These are phyloP conservation scores for Sergeia podlipaevii DNA, from an alignment of 208 protist species.

Conservation along the genomic window DNA sequence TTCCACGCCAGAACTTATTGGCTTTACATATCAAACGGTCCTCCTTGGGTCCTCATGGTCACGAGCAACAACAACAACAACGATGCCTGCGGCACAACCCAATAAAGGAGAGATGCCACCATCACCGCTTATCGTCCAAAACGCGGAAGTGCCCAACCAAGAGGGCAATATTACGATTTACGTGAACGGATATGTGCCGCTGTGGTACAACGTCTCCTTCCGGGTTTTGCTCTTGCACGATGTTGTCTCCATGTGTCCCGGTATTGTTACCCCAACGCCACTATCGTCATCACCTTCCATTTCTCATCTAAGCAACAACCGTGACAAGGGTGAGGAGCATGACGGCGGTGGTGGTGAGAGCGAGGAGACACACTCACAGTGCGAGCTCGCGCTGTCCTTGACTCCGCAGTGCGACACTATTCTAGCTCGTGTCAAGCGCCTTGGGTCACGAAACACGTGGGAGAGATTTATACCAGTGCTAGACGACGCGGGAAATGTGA, in stretches of 20 bases:
- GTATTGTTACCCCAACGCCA: not conserved
- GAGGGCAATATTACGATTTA: constrained; percentile 17
- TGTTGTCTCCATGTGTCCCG: constrained; percentile 2
- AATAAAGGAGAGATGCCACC: too few species aligned
- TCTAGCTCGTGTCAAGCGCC: too few species aligned
- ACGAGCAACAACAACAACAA: not conserved
- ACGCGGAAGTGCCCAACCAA: constrained; percentile 21
- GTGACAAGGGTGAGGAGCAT: too few species aligned
- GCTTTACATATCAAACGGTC: too few species aligned
- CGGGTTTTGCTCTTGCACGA: constrained; percentile 24
- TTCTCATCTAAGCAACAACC: too few species aligned
- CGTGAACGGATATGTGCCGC: constrained; percentile 35
- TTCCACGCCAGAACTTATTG: too few species aligned
- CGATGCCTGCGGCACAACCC: not conserved
- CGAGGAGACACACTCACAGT: not conserved
- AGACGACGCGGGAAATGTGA: too few species aligned
- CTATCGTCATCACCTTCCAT: too few species aligned
- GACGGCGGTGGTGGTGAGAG: too few species aligned
- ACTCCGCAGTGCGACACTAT: constrained; percentile 15
- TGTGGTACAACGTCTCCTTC: constrained; percentile 56
- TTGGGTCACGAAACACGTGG: too few species aligned
- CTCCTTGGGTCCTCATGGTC: too few species aligned
- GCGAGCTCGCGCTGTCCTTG: constrained; percentile 8
- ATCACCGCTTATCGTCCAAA: not conserved
- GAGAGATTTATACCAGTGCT: too few species aligned